Percentiles rank a stretch among this genome's conserved stretches.
Evolutionary conservation across 2,329 filamentous ascomycete genomes (phyloP).

Genomic region (Fusarium cicatricum): DNA sequence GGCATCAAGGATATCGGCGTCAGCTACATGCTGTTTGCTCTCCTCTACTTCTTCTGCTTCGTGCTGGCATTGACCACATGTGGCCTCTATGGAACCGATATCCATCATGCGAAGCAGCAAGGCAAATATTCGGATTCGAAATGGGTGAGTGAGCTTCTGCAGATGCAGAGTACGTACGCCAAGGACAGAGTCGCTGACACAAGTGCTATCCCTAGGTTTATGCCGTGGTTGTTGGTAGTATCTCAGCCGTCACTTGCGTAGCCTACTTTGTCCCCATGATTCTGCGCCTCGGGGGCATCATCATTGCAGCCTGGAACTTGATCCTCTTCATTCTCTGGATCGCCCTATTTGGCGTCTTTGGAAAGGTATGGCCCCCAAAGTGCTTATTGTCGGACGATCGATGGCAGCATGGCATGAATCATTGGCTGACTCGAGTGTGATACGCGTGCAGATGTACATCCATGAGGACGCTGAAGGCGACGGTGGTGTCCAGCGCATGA

Average conservation of each 20-base stretch:
- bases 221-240: constrained; percentile 72
- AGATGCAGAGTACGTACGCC: neutral
- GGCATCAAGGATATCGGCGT: constrained; percentile 54
- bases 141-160: constrained; percentile 65
- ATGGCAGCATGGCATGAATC: neutral
- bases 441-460: constrained; percentile 69
- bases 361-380: constrained; percentile 55
- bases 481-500: constrained; percentile 75
- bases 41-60: constrained; percentile 79
- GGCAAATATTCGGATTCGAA: constrained; percentile 65
- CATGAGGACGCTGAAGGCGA: constrained; percentile 71
- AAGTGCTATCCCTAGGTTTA: constrained; percentile 60
- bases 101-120: constrained; percentile 62
- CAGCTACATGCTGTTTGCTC: constrained; percentile 63
- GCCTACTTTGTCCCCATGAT: constrained; percentile 73
- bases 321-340: constrained; percentile 82
- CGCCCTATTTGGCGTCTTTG: constrained; percentile 84
- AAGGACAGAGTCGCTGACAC: constrained; percentile 15
- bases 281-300: constrained; percentile 54
- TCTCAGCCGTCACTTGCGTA: constrained; percentile 70
- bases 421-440: constrained; percentile 24
- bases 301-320: constrained; percentile 73
- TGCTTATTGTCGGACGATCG: constrained; percentile 2
- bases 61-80: constrained; percentile 78
- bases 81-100: constrained; percentile 78